Base-by-base conservation (phyloP, 2,329 filamentous ascomycete genomes). In the Aureobasidium pullulans region DNA sequence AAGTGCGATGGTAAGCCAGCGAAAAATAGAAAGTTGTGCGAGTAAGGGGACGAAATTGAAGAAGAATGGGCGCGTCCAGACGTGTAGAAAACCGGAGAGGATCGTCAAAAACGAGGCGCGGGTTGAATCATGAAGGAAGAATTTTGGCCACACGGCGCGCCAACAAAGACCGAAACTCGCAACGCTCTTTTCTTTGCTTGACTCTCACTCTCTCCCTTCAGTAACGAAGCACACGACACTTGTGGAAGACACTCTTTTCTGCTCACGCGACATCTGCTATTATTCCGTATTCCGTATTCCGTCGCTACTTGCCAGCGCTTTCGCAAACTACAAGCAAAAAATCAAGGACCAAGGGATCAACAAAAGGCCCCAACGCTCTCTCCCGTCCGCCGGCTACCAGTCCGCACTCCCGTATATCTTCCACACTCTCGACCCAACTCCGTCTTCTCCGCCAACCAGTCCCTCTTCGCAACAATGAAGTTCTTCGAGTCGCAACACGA, bases 401-500 rank as follows among this genome's bases (percentile, higher is more conserved):
- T 54, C 50, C 50, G 50, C 37, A n/a, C 43, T 32, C 39, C 39
- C 50, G 49, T 52, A 42, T 43, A 54, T 54, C 50, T 57, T 28
- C 29, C 28, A 46, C 32, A 23, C 16, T 56, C 29, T 42, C 39
- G 28, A 54, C 50, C 6, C 37, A 32, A 19, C 37, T 28, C 39
- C 9, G 29, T 9, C 19, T 36, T 37, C 19, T 57, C 23, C 40
- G 23, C 46, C 52, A 13, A 7, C 16, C 31, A 44, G 29, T 37
- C 40, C 8, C 8, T 37, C 28, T 34, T 36, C 16, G 42, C 52
- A 57, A 31, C 39, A 32, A 97, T 99, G 94, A 96, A 95, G 82
- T 89, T 97, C 76, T 97, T 97, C 71, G 89, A 90, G 67, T 95
- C 90, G 70, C 80, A 81, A 40, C 89, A 90, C 76, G 91, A 90